Base-by-base conservation (phyloP, 495 filamentous ascomycete genomes). In the Aspergillus hancockii region DNA sequence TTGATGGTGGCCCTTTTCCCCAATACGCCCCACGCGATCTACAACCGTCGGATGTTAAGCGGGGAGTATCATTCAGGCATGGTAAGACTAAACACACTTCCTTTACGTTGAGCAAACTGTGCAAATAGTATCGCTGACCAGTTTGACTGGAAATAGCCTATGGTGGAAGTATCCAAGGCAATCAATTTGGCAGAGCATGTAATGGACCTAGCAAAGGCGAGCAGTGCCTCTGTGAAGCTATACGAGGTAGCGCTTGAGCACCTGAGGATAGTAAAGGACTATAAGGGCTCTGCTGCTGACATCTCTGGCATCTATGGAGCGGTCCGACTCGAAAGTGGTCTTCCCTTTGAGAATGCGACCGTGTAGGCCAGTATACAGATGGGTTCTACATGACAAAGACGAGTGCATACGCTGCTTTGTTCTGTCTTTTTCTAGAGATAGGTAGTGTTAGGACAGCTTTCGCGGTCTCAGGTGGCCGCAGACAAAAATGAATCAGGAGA, bases 1-100 rank as follows among this genome's bases (percentile, higher is more conserved):
- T 34, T 58, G 18, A 58, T 58, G 55, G n/a, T 12, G 0, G 55
- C 55, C 8, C n/a, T 58, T 18, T 58, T 58, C 19, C 55, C 55
- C 18, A 51, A 58, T 30, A 46, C 55, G 19, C 55, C 55, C 4
- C 55, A 58, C n/a, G 46, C 55, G 14, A n/a, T 52, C 9, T 58
- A 58, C 32, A 58, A 52, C n/a, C 18, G 25, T n/a, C 55, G 34
- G 12, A 58, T 58, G 55, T 34, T 58, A 19, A 58, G n/a, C 19
- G 55, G 55, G 9, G 55, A 28, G 25, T 28, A 28, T 28, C 7
- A 28, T 28, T 28, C 25, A 7, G 25, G 3, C 25, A 7, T 28
- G 25, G 25, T 28, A 28, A 28, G 25, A 28, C 25, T 28, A 7
- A 28, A 28, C 25, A 3, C 25, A 28, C 25, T 28, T 7, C 25